Evolutionary conservation across 345 rosid genomes (phyloP).

Genomic region (Linum lewisii): DNA sequence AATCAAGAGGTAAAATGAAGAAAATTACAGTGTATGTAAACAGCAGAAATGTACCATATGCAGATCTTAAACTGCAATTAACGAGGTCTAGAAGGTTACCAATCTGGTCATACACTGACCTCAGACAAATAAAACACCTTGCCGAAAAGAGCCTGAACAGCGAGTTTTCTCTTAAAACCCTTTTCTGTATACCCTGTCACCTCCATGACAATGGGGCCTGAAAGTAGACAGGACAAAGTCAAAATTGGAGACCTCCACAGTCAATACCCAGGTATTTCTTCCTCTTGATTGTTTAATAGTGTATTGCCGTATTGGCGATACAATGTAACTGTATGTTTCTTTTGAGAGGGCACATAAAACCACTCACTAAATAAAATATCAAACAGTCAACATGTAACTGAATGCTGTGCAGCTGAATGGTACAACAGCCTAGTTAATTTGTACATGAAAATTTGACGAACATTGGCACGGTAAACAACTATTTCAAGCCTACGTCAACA

Average conservation of each 20-base stretch:
- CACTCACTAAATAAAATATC: neutral
- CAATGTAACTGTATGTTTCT: neutral
- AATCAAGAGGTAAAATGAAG: neutral
- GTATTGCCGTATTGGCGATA: neutral
- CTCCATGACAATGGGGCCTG: slow-evolving; percentile 91
- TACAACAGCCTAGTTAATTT: too few species aligned
- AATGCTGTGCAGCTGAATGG: too few species aligned
- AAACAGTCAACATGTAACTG: neutral
- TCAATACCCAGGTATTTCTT: neutral
- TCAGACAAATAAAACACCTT: slow-evolving; percentile 83
- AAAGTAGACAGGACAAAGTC: slow-evolving; percentile 13
- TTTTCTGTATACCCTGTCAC: slow-evolving; percentile 71
- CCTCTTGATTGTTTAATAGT: neutral
- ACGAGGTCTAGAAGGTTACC: neutral
- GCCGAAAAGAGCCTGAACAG: slow-evolving; percentile 80
- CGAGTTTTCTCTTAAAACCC: slow-evolving; percentile 92
- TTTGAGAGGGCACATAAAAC: neutral
- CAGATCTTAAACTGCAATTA: slow-evolving; percentile 5
- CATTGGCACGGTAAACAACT: too few species aligned
- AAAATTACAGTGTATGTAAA: neutral
- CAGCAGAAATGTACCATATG: neutral
- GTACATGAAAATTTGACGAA: too few species aligned
- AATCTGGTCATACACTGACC: slow-evolving; percentile 28
- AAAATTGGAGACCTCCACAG: slow-evolving; percentile 6
- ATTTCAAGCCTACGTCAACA: too few species aligned